Conservation (phyloP, 352 stramenopile genomes). For the Globisporangium uncinulatum region DNA sequence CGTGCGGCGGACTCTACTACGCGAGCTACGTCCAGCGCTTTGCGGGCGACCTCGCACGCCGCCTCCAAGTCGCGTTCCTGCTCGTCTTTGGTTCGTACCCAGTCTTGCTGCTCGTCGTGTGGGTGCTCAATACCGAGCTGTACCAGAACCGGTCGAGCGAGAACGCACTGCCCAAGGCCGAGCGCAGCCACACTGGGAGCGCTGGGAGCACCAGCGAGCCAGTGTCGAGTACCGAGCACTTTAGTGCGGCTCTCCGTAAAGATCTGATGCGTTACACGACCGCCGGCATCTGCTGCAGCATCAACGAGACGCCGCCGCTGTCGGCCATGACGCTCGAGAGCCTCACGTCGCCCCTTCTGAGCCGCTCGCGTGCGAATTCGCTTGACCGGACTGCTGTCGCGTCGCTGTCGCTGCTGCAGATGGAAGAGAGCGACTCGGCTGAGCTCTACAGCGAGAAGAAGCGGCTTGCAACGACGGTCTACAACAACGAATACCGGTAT, state of each 20-base stretch:
- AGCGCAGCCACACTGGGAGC: conserved; percentile 30
- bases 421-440: conserved; percentile 50
- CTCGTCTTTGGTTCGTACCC: conserved; percentile 74
- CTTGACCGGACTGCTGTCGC: conserved; percentile 36
- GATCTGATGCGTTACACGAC: conserved; percentile 86
- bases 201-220: conserved; percentile 18
- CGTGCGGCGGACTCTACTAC: conserved; percentile 70
- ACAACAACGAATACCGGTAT: conserved; percentile 77
- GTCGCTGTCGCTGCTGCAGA: conserved; percentile 47
- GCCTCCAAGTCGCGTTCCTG: conserved; percentile 52
- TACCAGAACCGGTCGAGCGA: conserved; percentile 74
- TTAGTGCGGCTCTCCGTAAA: conserved; percentile 70
- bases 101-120: conserved; percentile 62
- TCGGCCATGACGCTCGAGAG: conserved; percentile 16
- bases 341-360: conserved; percentile 36
- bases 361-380: conserved; percentile 26
- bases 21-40: conserved; percentile 63
- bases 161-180: conserved; percentile 55
- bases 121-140: conserved; percentile 80
- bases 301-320: conserved; percentile 41
- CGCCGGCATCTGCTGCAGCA: conserved; percentile 73
- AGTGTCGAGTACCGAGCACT: conserved; percentile 56
- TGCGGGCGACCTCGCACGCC: conserved; percentile 45
- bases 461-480: conserved; percentile 71
- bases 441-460: conserved; percentile 82